phyloP scores from a whole-genome alignment of 1,284 basidiomycete species.

The Heliocybe sulcata region DNA sequence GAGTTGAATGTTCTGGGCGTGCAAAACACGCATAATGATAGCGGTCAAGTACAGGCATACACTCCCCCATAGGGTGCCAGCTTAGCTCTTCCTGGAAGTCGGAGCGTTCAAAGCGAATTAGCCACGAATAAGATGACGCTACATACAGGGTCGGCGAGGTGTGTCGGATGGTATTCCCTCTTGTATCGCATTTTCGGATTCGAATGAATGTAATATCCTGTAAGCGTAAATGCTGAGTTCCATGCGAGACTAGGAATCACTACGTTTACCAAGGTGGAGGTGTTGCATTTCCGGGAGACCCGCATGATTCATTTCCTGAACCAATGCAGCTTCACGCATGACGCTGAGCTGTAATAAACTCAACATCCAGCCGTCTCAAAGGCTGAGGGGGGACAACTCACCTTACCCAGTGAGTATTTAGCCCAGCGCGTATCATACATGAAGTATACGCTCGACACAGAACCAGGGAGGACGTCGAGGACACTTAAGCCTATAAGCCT shows the following conservation, averaged over 20 bases:
- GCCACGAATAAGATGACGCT: conserved; percentile 13
- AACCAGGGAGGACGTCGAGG: conserved; percentile 84
- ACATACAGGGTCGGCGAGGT: conserved; percentile 77
- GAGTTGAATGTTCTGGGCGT: conserved; percentile 45
- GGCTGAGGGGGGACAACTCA: conserved; percentile 17
- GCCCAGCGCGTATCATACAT: conserved; percentile 84
- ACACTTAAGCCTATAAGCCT: conserved; percentile 84
- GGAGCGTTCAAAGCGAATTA: neutral
- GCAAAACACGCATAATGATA: conserved; percentile 67
- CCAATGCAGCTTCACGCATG: conserved; percentile 71
- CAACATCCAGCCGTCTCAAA: neutral
- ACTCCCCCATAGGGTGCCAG: conserved; percentile 66
- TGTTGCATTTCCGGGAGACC: conserved; percentile 56
- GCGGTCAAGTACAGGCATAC: conserved; percentile 53
- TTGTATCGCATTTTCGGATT: conserved; percentile 98
- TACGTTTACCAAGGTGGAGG: conserved; percentile 73
- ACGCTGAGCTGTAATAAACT: conserved; percentile 59
- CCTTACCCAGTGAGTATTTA: conserved; percentile 78
- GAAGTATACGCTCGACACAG: conserved; percentile 95
- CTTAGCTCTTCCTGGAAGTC: conserved; percentile 58
- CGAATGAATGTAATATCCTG: conserved; percentile 88
- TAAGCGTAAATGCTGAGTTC: neutral
- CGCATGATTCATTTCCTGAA: conserved; percentile 57
- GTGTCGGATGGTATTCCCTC: conserved; percentile 85
- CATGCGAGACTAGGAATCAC: neutral